Base-by-base conservation (phyloP, 495 filamentous ascomycete genomes). In the Pseudevernia furfuracea region DNA sequence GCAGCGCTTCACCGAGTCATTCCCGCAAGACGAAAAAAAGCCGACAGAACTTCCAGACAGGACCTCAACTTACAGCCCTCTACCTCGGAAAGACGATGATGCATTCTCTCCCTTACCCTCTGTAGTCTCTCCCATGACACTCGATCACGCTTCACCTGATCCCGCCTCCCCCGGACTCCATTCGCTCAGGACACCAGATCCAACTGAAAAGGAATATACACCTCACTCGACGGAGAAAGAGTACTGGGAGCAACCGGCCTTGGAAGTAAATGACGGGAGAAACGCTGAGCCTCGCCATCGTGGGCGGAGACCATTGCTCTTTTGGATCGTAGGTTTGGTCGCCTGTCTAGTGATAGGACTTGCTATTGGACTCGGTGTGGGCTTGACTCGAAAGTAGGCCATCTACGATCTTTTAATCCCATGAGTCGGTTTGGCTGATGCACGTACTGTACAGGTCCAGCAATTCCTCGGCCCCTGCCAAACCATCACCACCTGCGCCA, bases 331-430 rank as follows among this genome's bases (percentile, higher is more conserved):
- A 23, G 64, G 41, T 23, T 21, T 56, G 34, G 32, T 66, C 19
- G 52, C 61, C 30, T 59, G 53, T 48, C 30, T 69, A 19, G 64
- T 64, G 17, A 69, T 69, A 56, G 64, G 64, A 41, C 67, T 69
- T 19, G 67, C 64, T 30, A 65, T 69, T 17, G 67, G 67, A 43
- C 61, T 69, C 6, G 67, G 67, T n/a, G 67, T 69, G 12, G 67
- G 67, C n/a, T 61, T 69, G 64, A 66, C 57, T 58, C 58, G 57
- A 61, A 63, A 69, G 23, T 67, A 59, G 38, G 61, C 21, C 14
- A 56, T 32, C 36, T 48, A 14, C n/a, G 38, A 49, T 23, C 34
- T 30, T 25, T 19, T 7, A 17, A 59, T 5, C 32, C n/a, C 19
- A 41, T 63, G 43, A 55, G 23, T 48, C 3, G 25, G 1, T 14